Percentiles rank a stretch among this genome's conserved stretches.
These are phyloP conservation scores for Pseudocercospora crystallina DNA, from an alignment of 2,329 filamentous ascomycete genomes.

Conservation along the genomic window DNA sequence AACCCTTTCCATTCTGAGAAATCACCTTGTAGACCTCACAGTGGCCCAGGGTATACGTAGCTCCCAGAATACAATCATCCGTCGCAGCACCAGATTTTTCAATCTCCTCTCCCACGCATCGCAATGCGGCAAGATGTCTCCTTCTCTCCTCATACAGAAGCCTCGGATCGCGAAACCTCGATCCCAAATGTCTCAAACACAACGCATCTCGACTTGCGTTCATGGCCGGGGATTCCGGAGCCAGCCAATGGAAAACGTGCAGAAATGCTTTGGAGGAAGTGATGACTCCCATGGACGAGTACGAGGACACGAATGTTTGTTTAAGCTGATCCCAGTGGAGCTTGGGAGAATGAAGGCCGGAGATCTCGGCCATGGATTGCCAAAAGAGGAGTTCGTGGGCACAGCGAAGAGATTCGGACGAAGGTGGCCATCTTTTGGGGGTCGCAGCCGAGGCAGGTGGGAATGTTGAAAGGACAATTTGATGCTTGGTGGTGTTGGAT, in stretches of 20 bases:
- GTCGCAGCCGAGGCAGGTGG: conserved; percentile 1
- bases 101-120: background rate
- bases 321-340: conserved; percentile 2
- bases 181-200: background rate
- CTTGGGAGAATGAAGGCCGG: background rate
- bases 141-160: background rate
- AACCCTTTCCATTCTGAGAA: background rate
- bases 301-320: conserved; percentile 1
- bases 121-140: background rate
- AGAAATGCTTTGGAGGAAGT: background rate
- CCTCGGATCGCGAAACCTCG: background rate
- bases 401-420: background rate
- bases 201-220: background rate
- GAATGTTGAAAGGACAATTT: conserved; percentile 7
- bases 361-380: conserved; percentile 5
- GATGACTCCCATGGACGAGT: conserved; percentile 2
- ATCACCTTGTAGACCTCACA: background rate
- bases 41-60: conserved; percentile 1
- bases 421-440: background rate
- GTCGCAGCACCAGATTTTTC: background rate
- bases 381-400: conserved; percentile 1
- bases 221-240: background rate
- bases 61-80: conserved; percentile 1
- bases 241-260: conserved; percentile 8
- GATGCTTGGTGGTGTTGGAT: too few relatives aligned